Base-by-base conservation (phyloP, 2,329 filamentous ascomycete species). In the Fusarium protoensiforme region DNA sequence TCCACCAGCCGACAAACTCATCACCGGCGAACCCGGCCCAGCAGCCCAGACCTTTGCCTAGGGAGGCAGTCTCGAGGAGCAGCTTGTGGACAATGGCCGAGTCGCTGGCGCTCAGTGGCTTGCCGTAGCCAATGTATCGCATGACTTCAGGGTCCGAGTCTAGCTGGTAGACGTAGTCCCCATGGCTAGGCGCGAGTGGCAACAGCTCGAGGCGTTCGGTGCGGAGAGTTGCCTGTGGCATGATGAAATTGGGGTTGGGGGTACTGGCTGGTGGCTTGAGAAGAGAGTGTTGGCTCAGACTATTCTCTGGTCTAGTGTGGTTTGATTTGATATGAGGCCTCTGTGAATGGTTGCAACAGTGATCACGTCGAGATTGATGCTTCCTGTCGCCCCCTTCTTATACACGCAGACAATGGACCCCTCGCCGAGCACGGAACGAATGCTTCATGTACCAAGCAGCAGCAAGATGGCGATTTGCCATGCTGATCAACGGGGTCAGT, bases 1-100 rank as follows among this genome's bases (percentile, higher is more conserved):
- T 69, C 78, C 78, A 80, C 78, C 78, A 80, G 20, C 79, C 79
- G 48, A 80, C 74, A 61, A 80, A 80, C 14, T 79, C 68, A n/a
- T 73, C 78, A 3, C 61, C 74, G 4, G 66, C 43, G 29, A 76
- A 76, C 14, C 57, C 74, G 6, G 63, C 74, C 74, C 74, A 76
- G 61, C 69, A 73, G 35, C 74, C 72, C 22, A 76, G 74, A 5
- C 74, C 74, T 13, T 72, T 64, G 7, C 69, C 72, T 9, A 70
- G 58, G 4, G 69, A 58, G 18, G 74, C 71, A 36, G 74, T 76
- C 61, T 76, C 72, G n/a, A 76, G 66, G 8, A 76, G 69, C 22
- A 73, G 51, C 14, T 73, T 76, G 71, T 75, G 74, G 10, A 76
- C 74, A n/a, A 76, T 75, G 2, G 57, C 36, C 4, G 74, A 76